Conservation (phyloP, 1,284 basidiomycete genomes). For the Microbotryomycetes sp. region DNA sequence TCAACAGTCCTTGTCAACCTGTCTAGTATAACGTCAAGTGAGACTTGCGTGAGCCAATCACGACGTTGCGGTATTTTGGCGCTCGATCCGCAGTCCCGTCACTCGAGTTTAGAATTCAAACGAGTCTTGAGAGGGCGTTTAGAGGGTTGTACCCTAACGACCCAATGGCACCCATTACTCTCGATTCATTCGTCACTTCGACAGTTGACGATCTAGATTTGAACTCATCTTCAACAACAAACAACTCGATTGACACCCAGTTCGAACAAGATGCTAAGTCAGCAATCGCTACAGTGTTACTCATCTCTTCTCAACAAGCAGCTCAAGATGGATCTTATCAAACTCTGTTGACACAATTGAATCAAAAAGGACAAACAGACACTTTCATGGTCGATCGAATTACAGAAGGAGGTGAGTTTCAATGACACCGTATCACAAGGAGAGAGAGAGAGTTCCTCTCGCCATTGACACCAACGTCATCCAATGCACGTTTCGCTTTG, state of each 20-base stretch:
- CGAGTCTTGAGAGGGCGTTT: too few relatives aligned
- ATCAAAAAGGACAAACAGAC: constrained; percentile 20
- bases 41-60: too few relatives aligned
- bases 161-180: neutral
- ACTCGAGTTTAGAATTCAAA: too few relatives aligned
- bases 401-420: constrained; percentile 31
- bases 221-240: constrained; percentile 2
- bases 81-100: too few relatives aligned
- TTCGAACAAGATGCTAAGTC: neutral
- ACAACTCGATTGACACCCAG: neutral
- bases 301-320: constrained; percentile 26
- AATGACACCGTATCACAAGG: too few relatives aligned
- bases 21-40: too few relatives aligned
- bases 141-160: too few relatives aligned
- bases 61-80: too few relatives aligned
- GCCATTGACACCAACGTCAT: neutral
- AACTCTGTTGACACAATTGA: constrained; percentile 18
- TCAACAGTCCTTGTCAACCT: too few relatives aligned
- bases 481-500: neutral
- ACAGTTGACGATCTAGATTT: constrained; percentile 28
- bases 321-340: constrained; percentile 33
- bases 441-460: too few relatives aligned
- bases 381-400: constrained; percentile 33
- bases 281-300: constrained; percentile 9
- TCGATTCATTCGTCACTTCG: constrained; percentile 2